Conservation (phyloP, 129 eudicot species). For the Apium graveolens region DNA sequence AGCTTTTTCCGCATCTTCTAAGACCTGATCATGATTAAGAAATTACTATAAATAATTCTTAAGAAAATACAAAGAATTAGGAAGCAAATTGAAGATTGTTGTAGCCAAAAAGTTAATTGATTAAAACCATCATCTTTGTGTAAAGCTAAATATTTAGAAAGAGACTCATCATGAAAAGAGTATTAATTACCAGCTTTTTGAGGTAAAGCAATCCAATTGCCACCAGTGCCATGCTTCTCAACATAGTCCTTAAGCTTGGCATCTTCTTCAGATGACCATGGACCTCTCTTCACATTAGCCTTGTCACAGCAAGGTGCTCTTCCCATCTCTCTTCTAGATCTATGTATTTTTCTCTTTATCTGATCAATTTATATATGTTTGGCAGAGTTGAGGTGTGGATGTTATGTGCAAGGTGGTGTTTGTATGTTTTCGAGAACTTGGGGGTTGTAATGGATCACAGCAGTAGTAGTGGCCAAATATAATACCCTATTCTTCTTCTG, state of each 20-base stretch:
- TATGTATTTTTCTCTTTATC: neutral
- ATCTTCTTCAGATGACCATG: slow-evolving; percentile 55
- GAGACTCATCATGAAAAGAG: neutral
- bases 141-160: no score
- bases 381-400: neutral
- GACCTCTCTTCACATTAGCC: slow-evolving; percentile 44
- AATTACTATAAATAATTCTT: neutral
- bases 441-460: slow-evolving; percentile 5
- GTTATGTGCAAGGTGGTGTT: slow-evolving; percentile 2
- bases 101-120: neutral
- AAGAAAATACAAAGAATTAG: neutral
- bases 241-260: slow-evolving; percentile 34
- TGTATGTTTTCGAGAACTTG: neutral
- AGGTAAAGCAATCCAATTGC: slow-evolving; percentile 44
- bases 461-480: neutral
- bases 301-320: slow-evolving; percentile 52
- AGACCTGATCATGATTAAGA: slow-evolving; percentile 29
- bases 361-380: no score
- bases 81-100: neutral
- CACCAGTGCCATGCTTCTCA: slow-evolving; percentile 29
- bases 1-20: slow-evolving; percentile 65
- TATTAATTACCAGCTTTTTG: slow-evolving; percentile 31
- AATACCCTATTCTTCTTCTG: neutral
- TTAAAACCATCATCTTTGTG: neutral
- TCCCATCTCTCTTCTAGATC: slow-evolving; percentile 31